Evolutionary conservation across 1,284 basidiomycete genomes (phyloP).

Genomic region (Mycosarcoma mackinlayi): DNA sequence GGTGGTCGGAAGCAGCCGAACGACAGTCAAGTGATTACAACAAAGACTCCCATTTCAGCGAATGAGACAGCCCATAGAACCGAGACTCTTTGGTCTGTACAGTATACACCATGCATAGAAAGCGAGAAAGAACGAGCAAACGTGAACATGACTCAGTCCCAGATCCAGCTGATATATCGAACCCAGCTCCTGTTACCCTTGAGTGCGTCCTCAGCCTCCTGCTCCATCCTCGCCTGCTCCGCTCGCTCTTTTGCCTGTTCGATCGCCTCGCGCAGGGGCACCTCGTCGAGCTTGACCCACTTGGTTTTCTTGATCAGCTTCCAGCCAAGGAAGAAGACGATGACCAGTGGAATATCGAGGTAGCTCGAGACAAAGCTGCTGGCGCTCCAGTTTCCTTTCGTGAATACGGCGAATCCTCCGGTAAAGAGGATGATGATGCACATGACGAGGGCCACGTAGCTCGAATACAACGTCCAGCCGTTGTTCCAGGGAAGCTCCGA

Average conservation of each 20-base stretch:
- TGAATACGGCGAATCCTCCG: slow-evolving; percentile 69
- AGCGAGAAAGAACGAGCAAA: neutral
- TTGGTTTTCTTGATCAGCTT: slow-evolving; percentile 46
- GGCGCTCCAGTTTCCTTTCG: slow-evolving; percentile 46
- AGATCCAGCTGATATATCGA: slow-evolving; percentile 38
- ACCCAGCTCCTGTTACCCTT: slow-evolving; percentile 23
- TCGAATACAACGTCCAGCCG: slow-evolving; percentile 62
- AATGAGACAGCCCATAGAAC: too few species aligned
- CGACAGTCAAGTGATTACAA: too few species aligned
- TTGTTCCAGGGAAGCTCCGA: slow-evolving; percentile 69
- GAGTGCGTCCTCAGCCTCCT: slow-evolving; percentile 19
- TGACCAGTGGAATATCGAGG: slow-evolving; percentile 79
- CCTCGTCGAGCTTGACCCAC: slow-evolving; percentile 27
- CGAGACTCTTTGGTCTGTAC: too few species aligned
- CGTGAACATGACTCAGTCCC: slow-evolving; percentile 16
- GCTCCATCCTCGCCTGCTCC: slow-evolving; percentile 11
- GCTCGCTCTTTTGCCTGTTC: slow-evolving; percentile 22
- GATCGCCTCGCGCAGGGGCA: slow-evolving; percentile 28
- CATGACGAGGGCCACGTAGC: slow-evolving; percentile 35
- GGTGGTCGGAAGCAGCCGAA: too few species aligned
- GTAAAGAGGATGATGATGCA: slow-evolving; percentile 52
- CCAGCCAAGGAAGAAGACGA: slow-evolving; percentile 75
- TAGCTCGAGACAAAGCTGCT: slow-evolving; percentile 85
- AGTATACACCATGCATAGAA: neutral
- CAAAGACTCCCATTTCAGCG: too few species aligned